These are phyloP conservation scores for Yamadazyma kanchanaburiensis DNA, from an alignment of 1,139 yeast genomes.

Conservation along the genomic window DNA sequence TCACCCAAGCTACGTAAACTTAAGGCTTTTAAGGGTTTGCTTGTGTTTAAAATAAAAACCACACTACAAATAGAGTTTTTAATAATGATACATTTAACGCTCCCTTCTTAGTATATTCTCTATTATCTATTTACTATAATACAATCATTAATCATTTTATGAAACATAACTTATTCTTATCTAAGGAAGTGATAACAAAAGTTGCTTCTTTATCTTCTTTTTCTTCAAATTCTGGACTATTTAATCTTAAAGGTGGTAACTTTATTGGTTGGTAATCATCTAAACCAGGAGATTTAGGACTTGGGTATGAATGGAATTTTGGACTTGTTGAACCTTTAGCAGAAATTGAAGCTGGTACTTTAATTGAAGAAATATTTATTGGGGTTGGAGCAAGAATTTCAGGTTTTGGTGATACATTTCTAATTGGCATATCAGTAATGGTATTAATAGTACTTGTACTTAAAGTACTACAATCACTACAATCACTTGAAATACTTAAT, in stretches of 20 bases:
- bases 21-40: too few species aligned
- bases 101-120: too few species aligned
- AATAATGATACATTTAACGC: too few species aligned
- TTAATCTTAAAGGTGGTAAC: conserved; percentile 9
- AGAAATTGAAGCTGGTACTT: not conserved
- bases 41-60: too few species aligned
- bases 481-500: conserved; percentile 7
- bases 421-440: conserved; percentile 2
- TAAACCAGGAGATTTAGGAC: conserved; percentile 10
- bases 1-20: not conserved
- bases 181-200: conserved; percentile 13
- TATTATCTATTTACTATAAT: too few species aligned
- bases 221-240: not conserved
- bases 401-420: conserved; percentile 9
- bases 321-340: conserved; percentile 2
- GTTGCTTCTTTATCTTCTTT: not conserved
- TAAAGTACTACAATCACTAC: conserved; percentile 7
- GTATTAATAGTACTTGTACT: conserved; percentile 6
- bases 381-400: not conserved
- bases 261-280: conserved; percentile 8
- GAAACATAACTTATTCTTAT: conserved; percentile 9
- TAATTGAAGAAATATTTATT: not conserved
- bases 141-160: conserved; percentile 5
- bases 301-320: conserved; percentile 7
- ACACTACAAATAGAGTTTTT: too few species aligned